Evolutionary conservation across 768 basidiomycete genomes (phyloP), one percentile per base, ranked within the genome.

Genomic region (Amanita brunnescens): DNA sequence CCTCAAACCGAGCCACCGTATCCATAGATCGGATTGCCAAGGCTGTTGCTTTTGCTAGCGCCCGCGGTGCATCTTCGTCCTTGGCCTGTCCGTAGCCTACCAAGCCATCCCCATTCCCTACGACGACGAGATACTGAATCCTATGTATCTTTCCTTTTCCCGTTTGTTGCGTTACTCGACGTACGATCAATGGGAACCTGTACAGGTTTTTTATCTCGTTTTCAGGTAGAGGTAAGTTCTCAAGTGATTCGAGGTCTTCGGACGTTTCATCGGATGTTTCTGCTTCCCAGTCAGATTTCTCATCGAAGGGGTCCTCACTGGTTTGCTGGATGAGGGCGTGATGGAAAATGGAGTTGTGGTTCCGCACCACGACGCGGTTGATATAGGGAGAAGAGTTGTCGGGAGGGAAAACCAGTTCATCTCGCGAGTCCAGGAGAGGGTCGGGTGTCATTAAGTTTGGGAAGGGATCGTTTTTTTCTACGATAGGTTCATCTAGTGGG

Each of bases 1-100:
- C 73, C 67, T 99, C 95, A 67, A 92, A 97, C n/a, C 91, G 81
- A 57, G 89, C 86, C 49, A 99, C 91, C 60, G 75, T 85, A 67
- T 97, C 96, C 85, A 97, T 86, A 61, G 84, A 87, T 55, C 85
- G 77, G 24, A 95, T 73, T 2, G 91, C 96, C 71, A 80, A 67
- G 32, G 73, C 66, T 55, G 78, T 67, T n/a, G 85, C 77, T 63
- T 83, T 81, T 41, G 65, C 66, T 13, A 74, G 62, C 2, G 87
- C 89, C 14, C 71, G 66, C 6, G 71, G 53, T 1, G 59, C 59
- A 34, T 87, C 82, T 2, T 65, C 68, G 64, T 86, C 81, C 65
- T 91, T 93, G 51, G 82, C 91, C 61, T 88, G 79, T 3, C 91
- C 91, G 33, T 82, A 74, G 3, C 91, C 91, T 0, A 95, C 81